Evolutionary conservation across 805 yeast species (phyloP).

Genomic region (Kluyveromyces dobzhanskii): DNA sequence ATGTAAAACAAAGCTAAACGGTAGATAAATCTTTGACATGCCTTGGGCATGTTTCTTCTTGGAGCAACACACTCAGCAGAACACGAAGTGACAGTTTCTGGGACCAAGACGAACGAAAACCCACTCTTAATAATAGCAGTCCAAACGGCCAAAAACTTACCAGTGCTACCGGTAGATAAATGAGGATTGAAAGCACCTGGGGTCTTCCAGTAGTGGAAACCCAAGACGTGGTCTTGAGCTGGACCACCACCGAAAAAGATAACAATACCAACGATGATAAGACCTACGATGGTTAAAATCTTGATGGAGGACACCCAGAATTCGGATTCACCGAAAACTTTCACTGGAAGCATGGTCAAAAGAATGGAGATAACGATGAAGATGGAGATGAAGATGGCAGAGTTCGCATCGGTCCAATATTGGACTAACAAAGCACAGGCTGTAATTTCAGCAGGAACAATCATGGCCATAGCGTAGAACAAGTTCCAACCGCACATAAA

Average conservation of each 20-base stretch:
- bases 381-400: slow-evolving; percentile 34
- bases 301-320: slow-evolving; percentile 63
- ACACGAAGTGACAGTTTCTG: slow-evolving; percentile 43
- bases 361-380: slow-evolving; percentile 20
- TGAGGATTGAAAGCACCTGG: slow-evolving; percentile 38
- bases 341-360: slow-evolving; percentile 16
- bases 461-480: slow-evolving; percentile 38
- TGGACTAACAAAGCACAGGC: slow-evolving; percentile 34
- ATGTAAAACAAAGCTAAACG: slow-evolving; percentile 48
- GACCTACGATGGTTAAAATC: slow-evolving; percentile 54
- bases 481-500: slow-evolving; percentile 41
- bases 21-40: slow-evolving; percentile 45
- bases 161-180: slow-evolving; percentile 33
- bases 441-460: slow-evolving; percentile 42
- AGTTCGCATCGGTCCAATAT: slow-evolving; percentile 35
- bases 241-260: slow-evolving; percentile 66
- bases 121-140: slow-evolving; percentile 43
- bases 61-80: slow-evolving; percentile 43
- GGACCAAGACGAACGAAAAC: slow-evolving; percentile 42
- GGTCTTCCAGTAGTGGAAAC: slow-evolving; percentile 54
- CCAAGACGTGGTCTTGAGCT: slow-evolving; percentile 36
- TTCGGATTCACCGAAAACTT: slow-evolving; percentile 41
- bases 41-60: slow-evolving; percentile 42
- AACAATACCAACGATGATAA: slow-evolving; percentile 47
- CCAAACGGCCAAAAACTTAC: slow-evolving; percentile 45